Percentiles rank a stretch among this genome's conserved stretches.
These are phyloP conservation scores for Pseudonectria foliicola DNA, from an alignment of 2,329 filamentous ascomycete species.

Conservation along the genomic window DNA sequence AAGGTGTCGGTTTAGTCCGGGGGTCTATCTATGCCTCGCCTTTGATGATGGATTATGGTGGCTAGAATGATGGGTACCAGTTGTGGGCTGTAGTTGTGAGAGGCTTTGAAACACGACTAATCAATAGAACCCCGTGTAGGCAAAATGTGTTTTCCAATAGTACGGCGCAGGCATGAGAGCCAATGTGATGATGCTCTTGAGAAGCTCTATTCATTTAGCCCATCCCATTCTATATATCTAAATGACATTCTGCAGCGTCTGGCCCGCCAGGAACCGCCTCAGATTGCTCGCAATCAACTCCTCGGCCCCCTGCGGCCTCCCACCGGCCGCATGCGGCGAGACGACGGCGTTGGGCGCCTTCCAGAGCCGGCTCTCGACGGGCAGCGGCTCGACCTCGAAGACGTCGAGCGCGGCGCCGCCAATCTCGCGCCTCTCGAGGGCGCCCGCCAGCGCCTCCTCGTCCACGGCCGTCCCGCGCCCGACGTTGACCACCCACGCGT, in stretches of 20 bases:
- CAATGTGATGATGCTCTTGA: too few relatives aligned
- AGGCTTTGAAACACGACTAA: too few relatives aligned
- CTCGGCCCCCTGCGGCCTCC: conserved; percentile 54
- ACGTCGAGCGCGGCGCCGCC: conserved; percentile 45
- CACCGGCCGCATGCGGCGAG: conserved; percentile 53
- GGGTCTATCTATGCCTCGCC: too few relatives aligned
- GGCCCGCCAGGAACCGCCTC: conserved; percentile 50
- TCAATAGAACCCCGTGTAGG: too few relatives aligned
- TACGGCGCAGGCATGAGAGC: too few relatives aligned
- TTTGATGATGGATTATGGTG: too few relatives aligned
- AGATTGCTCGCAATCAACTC: conserved; percentile 54
- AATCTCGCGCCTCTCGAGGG: conserved; percentile 35
- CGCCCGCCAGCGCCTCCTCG: conserved; percentile 41
- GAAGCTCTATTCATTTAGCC: too few relatives aligned
- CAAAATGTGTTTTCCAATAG: too few relatives aligned
- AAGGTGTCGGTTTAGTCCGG: too few relatives aligned
- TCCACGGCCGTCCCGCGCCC: conserved; percentile 42
- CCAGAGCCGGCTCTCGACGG: conserved; percentile 38
- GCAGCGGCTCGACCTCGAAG: conserved; percentile 40
- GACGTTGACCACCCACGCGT: conserved; percentile 50
- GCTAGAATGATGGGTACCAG: too few relatives aligned
- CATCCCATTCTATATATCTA: conserved; percentile 3
- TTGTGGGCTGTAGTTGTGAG: too few relatives aligned
- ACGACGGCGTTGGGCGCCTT: conserved; percentile 45
- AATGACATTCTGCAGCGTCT: conserved; percentile 49